Percentiles rank a stretch among this genome's conserved stretches.
phyloP scores from a whole-genome alignment of 768 basidiomycete genomes.

The Sutorius australiensis region DNA sequence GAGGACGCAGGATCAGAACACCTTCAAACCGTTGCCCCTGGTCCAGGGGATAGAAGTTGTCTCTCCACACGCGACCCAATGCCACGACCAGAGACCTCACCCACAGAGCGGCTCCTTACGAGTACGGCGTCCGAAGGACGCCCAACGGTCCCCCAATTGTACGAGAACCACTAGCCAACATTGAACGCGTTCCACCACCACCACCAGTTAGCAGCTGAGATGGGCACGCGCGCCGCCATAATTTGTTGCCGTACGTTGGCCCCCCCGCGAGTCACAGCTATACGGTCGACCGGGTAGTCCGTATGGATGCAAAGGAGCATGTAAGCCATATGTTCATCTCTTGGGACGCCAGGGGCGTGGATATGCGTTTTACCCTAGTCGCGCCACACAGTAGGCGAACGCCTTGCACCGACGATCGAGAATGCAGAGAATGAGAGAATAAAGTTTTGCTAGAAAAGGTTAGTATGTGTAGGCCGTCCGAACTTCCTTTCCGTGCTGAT shows the following conservation, averaged over 20 bases:
- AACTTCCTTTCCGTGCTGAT: constrained; percentile 10
- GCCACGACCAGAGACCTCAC: not conserved
- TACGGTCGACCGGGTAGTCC: constrained; percentile 27
- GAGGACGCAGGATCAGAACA: not conserved
- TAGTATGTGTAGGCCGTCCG: not conserved
- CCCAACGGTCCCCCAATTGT: not conserved
- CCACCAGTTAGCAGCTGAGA: constrained; percentile 15
- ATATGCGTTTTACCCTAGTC: constrained; percentile 4
- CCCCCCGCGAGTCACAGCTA: not conserved
- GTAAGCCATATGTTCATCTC: constrained; percentile 10
- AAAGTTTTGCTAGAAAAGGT: constrained; percentile 49
- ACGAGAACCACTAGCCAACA: constrained; percentile 3
- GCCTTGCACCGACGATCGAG: constrained; percentile 51
- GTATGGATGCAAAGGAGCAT: constrained; percentile 16
- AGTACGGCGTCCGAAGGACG: constrained; percentile 5
- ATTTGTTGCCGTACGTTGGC: not conserved
- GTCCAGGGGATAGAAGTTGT: not conserved
- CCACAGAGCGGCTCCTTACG: constrained; percentile 10
- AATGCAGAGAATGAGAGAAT: constrained; percentile 43
- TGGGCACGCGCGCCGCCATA: constrained; percentile 11
- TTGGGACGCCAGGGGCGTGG: not conserved
- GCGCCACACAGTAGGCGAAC: constrained; percentile 44
- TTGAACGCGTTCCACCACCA: constrained; percentile 4
- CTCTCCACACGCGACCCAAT: not conserved
- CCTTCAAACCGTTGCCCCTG: not conserved